A percentile compares a stretch with the other conserved stretches of the same genome.
Evolutionary conservation across 331 rosid species (phyloP).

Genomic region (Quercus tomentella): DNA sequence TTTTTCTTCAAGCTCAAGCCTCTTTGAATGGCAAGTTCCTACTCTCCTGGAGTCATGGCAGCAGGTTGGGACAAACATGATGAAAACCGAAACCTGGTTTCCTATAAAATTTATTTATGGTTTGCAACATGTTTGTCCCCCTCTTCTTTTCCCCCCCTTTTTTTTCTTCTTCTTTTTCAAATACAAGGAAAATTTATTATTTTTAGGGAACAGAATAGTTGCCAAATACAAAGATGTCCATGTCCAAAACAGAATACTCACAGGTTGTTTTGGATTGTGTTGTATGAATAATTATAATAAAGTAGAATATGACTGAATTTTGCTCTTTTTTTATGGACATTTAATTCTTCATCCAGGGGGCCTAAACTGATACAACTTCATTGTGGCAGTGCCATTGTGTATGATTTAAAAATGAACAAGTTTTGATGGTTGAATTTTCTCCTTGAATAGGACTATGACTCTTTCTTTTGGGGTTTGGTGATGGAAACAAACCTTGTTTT

Average conservation of each 20-base stretch:
- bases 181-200: conserved; percentile 9
- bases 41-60: conserved; percentile 6
- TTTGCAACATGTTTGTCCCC: background rate
- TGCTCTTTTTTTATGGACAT: background rate
- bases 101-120: conserved; percentile 5
- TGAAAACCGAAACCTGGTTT: conserved; percentile 17
- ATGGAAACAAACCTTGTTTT: no score
- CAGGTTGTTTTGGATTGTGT: background rate
- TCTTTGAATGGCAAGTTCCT: background rate
- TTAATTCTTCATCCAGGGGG: no score
- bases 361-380: no score
- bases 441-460: background rate
- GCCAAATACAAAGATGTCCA: conserved; percentile 12
- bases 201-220: conserved; percentile 16
- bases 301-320: background rate
- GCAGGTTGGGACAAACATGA: conserved; percentile 6
- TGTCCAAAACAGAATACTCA: background rate
- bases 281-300: conserved; percentile 13
- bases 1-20: conserved; percentile 14
- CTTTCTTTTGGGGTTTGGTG: no score
- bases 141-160: background rate
- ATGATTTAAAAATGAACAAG: background rate
- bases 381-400: background rate
- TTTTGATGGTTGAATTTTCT: background rate
- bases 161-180: background rate